Percentiles rank a stretch among this genome's conserved stretches.
Evolutionary conservation across 208 protist species (phyloP).

Genomic region (Acanthamoeba rhysodes): DNA sequence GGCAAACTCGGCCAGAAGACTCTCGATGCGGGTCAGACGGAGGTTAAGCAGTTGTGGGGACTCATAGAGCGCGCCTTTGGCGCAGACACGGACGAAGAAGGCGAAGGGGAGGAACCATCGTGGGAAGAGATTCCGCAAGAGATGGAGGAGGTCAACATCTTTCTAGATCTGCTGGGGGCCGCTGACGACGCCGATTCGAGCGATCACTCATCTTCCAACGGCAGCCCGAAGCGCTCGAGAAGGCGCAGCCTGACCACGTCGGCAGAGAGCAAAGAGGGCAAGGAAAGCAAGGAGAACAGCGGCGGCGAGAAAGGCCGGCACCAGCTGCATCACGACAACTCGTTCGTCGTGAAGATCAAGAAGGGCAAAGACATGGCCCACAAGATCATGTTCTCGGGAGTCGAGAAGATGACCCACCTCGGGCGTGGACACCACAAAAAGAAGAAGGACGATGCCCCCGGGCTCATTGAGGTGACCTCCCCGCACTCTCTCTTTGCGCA

Average conservation of each 20-base stretch:
- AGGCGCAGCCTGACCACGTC: too few species aligned
- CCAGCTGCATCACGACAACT: too few species aligned
- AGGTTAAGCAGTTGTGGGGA: constrained; percentile 58
- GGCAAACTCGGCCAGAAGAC: too few species aligned
- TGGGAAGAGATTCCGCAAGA: constrained; percentile 41
- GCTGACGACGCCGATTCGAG: too few species aligned
- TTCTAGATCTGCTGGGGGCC: too few species aligned
- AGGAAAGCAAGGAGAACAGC: too few species aligned
- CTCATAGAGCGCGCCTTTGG: constrained; percentile 4
- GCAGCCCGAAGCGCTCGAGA: too few species aligned
- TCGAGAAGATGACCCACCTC: constrained; percentile 21
- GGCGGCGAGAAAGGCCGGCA: too few species aligned
- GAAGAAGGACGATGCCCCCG: neutral
- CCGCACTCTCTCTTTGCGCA: neutral
- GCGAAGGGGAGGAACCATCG: constrained; percentile 2
- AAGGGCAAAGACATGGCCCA: too few species aligned
- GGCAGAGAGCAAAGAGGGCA: too few species aligned
- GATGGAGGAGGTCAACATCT: constrained; percentile 47
- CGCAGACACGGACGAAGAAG: neutral
- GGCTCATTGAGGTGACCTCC: neutral
- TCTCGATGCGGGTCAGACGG: constrained; percentile 17
- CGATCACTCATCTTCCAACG: too few species aligned
- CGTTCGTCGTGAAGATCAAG: too few species aligned
- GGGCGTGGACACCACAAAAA: neutral
- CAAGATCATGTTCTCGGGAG: constrained; percentile 36